phyloP scores from a whole-genome alignment of 2,329 filamentous ascomycete species.

The Paraphaeosphaeria sporulosa region DNA sequence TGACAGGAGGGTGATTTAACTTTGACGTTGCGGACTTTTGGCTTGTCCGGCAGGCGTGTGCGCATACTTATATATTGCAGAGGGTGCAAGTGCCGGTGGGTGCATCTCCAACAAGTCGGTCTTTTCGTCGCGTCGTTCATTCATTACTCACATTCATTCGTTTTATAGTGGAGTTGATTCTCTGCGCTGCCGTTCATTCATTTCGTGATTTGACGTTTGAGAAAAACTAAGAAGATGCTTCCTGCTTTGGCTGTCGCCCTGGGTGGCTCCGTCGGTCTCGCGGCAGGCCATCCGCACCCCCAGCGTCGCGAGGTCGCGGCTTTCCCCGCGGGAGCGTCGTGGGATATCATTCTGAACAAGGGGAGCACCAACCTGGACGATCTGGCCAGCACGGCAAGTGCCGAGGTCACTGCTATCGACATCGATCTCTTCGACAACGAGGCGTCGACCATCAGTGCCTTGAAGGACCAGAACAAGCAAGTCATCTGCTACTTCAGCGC shows the following conservation, averaged over 20 bases:
- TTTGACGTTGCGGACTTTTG: background rate
- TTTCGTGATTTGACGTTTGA: background rate
- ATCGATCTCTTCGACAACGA: slow-evolving; percentile 66
- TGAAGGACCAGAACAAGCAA: slow-evolving; percentile 59
- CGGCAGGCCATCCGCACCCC: slow-evolving; percentile 13
- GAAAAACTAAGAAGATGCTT: slow-evolving; percentile 1
- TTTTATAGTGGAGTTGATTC: background rate
- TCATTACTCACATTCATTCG: slow-evolving; percentile 5
- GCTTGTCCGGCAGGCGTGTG: background rate
- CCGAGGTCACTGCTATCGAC: slow-evolving; percentile 57
- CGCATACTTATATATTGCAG: background rate
- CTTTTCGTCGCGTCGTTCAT: background rate
- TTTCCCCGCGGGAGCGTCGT: slow-evolving; percentile 23
- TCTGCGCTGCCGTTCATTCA: slow-evolving; percentile 2
- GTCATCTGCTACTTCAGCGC: slow-evolving; percentile 80
- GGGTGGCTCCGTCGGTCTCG: slow-evolving; percentile 12
- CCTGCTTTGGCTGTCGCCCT: slow-evolving; percentile 15
- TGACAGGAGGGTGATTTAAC: background rate
- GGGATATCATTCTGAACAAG: slow-evolving; percentile 28
- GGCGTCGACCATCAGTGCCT: slow-evolving; percentile 48
- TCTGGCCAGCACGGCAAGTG: slow-evolving; percentile 31
- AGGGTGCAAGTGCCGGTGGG: background rate
- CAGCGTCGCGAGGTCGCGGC: slow-evolving; percentile 12
- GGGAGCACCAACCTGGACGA: slow-evolving; percentile 12
- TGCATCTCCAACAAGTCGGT: background rate